phyloP scores from a whole-genome alignment of 768 basidiomycete genomes.

The Russula virescens region DNA sequence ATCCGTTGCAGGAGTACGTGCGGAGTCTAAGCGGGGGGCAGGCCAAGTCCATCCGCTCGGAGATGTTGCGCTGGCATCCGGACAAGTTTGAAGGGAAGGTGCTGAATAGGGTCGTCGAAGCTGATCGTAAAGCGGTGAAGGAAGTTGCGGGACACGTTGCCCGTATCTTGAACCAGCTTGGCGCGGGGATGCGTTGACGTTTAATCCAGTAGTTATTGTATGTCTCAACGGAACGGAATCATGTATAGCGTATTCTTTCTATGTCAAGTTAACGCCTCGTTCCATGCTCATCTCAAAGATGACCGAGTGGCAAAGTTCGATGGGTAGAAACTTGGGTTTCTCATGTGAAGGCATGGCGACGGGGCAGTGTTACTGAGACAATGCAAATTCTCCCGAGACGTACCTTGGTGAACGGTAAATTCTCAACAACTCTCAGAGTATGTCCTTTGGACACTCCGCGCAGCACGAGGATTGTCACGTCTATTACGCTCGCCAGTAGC shows the following conservation, averaged over 20 bases:
- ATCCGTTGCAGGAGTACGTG: constrained; percentile 30
- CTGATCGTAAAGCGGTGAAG: constrained; percentile 32
- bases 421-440: not conserved
- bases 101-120: constrained; percentile 32
- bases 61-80: constrained; percentile 50
- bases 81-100: constrained; percentile 44
- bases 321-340: not conserved
- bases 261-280: too few species aligned
- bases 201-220: not conserved
- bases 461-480: not conserved
- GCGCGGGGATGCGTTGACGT: not conserved
- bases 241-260: not conserved
- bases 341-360: not conserved
- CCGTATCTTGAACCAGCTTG: constrained; percentile 38
- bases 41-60: constrained; percentile 37
- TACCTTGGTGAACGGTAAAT: not conserved
- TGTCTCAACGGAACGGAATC: not conserved
- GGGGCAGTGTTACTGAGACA: not conserved
- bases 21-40: constrained; percentile 28
- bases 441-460: too few species aligned
- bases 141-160: constrained; percentile 38
- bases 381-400: not conserved
- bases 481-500: not conserved
- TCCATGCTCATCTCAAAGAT: too few species aligned
- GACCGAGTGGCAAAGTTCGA: too few species aligned